Conservation (phyloP, 805 yeast genomes). For the Limtongia smithiae region DNA sequence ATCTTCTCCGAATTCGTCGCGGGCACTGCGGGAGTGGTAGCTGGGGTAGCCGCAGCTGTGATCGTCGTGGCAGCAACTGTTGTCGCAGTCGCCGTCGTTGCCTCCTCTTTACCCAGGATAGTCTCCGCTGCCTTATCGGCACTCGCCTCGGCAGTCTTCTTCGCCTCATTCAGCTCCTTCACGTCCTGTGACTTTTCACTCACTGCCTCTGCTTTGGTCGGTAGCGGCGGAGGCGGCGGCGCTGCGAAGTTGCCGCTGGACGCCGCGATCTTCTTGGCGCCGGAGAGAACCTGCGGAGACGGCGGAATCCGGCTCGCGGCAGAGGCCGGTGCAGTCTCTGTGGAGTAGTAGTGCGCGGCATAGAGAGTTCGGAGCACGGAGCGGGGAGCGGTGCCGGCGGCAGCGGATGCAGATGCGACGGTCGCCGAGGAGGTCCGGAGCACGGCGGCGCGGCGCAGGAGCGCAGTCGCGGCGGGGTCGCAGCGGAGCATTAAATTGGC, state of each 20-base stretch:
- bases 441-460: too few relatives aligned
- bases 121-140: slow-evolving; percentile 17
- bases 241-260: too few relatives aligned
- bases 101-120: slow-evolving; percentile 1
- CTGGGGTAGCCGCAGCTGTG: slow-evolving; percentile 4
- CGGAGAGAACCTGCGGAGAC: too few relatives aligned
- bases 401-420: too few relatives aligned
- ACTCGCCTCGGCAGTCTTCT: slow-evolving; percentile 11
- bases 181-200: background rate
- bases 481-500: too few relatives aligned
- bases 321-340: background rate
- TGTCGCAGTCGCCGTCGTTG: background rate
- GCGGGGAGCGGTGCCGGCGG: too few relatives aligned
- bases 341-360: too few relatives aligned
- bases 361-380: too few relatives aligned
- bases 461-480: too few relatives aligned
- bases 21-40: slow-evolving; percentile 3
- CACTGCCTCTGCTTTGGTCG: background rate
- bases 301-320: background rate
- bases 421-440: too few relatives aligned
- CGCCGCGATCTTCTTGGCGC: too few relatives aligned
- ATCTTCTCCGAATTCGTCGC: slow-evolving; percentile 20
- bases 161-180: slow-evolving; percentile 10
- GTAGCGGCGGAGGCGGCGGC: background rate
- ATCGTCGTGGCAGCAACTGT: background rate